phyloP scores from a whole-genome alignment of 176 grass and related monocot species.

The Cenchrus americanus region DNA sequence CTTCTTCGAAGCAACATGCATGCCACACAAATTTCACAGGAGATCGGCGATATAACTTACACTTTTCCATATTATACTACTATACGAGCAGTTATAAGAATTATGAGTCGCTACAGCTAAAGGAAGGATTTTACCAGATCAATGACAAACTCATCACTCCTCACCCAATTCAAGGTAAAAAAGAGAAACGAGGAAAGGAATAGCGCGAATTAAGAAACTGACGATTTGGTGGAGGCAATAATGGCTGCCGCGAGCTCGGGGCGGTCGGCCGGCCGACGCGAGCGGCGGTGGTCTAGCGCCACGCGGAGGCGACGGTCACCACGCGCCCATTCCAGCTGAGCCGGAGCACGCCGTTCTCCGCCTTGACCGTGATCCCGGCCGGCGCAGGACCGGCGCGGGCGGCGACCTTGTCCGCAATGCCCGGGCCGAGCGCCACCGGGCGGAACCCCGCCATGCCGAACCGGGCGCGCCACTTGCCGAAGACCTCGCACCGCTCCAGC shows the following conservation, averaged over 20 bases:
- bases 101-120: conserved; percentile 60
- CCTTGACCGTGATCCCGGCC: conserved; percentile 50
- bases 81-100: conserved; percentile 46
- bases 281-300: conserved; percentile 51
- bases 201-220: conserved; percentile 48
- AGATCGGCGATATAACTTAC: conserved; percentile 42
- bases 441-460: conserved; percentile 87
- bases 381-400: conserved; percentile 27
- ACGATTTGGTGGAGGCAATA: conserved; percentile 40
- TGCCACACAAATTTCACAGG: neutral
- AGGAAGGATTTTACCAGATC: conserved; percentile 45
- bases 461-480: conserved; percentile 84
- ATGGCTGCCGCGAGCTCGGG: neutral
- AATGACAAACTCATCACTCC: conserved; percentile 51
- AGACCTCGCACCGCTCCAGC: conserved; percentile 85
- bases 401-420: conserved; percentile 56
- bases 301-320: conserved; percentile 78
- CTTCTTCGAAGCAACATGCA: conserved; percentile 18
- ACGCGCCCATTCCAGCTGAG: conserved; percentile 73
- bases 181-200: neutral
- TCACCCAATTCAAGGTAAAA: conserved; percentile 38
- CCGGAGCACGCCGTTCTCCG: conserved; percentile 72
- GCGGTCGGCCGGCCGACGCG: neutral
- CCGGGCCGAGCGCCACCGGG: conserved; percentile 40
- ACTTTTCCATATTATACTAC: conserved; percentile 60